These are phyloP conservation scores for Intubia oerlemansii DNA, from an alignment of 2,329 filamentous ascomycete species.

Conservation along the genomic window DNA sequence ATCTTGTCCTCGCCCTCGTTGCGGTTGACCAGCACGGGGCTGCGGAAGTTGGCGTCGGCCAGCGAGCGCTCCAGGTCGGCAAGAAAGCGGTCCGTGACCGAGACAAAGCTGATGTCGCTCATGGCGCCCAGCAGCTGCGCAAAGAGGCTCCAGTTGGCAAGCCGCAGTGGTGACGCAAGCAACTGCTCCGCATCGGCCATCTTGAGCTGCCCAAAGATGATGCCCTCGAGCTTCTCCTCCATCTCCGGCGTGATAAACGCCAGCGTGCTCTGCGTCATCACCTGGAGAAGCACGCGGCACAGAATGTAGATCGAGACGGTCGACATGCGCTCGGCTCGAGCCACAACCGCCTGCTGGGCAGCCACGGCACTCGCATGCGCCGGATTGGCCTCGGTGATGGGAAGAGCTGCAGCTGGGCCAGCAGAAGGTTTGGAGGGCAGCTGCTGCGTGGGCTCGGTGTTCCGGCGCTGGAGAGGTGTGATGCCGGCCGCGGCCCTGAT, in stretches of 20 bases:
- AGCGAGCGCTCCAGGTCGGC: conserved; percentile 60
- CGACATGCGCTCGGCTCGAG: conserved; percentile 69
- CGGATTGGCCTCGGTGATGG: conserved; percentile 10
- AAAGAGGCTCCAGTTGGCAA: conserved; percentile 92
- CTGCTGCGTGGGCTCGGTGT: conserved; percentile 46
- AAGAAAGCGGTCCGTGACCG: conserved; percentile 65
- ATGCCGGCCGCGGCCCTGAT: conserved; percentile 19
- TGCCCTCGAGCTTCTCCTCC: conserved; percentile 81
- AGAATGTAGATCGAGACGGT: conserved; percentile 92
- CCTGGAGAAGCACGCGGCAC: conserved; percentile 81
- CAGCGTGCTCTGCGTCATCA: conserved; percentile 76
- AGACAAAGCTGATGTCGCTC: conserved; percentile 78
- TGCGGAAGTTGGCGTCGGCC: conserved; percentile 53
- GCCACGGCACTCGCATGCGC: conserved; percentile 16
- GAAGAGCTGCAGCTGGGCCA: background rate
- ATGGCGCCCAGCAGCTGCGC: conserved; percentile 86
- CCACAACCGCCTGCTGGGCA: conserved; percentile 46
- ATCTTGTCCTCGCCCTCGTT: conserved; percentile 60
- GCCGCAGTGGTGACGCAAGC: conserved; percentile 55
- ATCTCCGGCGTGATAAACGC: conserved; percentile 71
- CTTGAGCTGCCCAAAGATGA: conserved; percentile 91
- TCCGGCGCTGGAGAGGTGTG: conserved; percentile 40
- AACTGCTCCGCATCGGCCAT: conserved; percentile 69
- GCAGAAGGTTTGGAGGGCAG: too few relatives aligned
- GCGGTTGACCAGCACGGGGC: conserved; percentile 29